Evolutionary conservation across 108 stramenopile genomes (phyloP), one percentile per base, ranked within the genome.

Genomic region (Nitzschia palea): DNA sequence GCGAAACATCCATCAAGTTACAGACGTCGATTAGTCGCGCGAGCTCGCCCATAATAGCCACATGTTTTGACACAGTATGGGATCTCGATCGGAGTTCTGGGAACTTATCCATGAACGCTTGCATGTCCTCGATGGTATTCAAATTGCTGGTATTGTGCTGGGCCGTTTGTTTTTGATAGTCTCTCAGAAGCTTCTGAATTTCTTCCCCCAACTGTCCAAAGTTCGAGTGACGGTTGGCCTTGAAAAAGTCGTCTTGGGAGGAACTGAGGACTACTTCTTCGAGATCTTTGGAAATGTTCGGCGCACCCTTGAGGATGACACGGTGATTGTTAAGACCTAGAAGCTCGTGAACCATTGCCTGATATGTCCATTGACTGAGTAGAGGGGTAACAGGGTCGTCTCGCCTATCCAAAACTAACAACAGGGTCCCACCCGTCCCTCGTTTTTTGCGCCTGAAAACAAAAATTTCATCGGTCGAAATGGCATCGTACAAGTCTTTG

Each of bases 281-380:
- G 64, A 98, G 83, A 74, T 99, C 97, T 50, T 90, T 83, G 42
- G 90, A 70, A 22, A 97, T 79, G 55, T 95, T 98, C 1, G 98
- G 97, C 42, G 93, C 97, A 10, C 92, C 93, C 31, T 92, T 85
- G 42, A 99, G 82, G 15, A 93, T 80, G 44, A 98, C 97, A 6
- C 98, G 86, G 71, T 97, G 97, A 76, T 97, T 96, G 51, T 97
- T 97, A 48, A 99, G 71, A 27, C 99, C 99, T 54, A 99, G 45
- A 32, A 98, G 78, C 83, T 99, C 99, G 65, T 99, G 99, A 1
- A 99, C 97, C 99, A 99, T 99, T 59, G 99, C 99, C 69, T 99
- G 99, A 74, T 99, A 99, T 4, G 99, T 99, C 99, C 99, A 99
- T 75, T 99, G 99, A 67, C 80, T 84, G 43, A 99, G 77, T 25